Percentiles rank a stretch among this genome's conserved stretches.
These are phyloP conservation scores for Gentiana straminea DNA, from an alignment of 257 asterid genomes.

Conservation along the genomic window DNA sequence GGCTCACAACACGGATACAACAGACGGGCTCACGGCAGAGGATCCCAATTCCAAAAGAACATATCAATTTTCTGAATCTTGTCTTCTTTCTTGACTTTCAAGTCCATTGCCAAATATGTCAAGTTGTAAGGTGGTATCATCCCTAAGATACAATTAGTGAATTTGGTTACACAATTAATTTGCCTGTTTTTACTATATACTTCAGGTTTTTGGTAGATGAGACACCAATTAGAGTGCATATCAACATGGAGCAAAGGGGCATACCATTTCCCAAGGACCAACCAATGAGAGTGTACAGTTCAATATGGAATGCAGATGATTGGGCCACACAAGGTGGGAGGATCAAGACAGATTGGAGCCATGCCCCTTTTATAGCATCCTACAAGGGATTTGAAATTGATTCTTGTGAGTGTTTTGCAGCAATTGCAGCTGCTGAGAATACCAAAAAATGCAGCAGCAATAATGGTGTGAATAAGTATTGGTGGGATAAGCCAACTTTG, in stretches of 20 bases:
- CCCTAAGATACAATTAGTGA: too few relatives aligned
- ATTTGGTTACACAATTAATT: too few relatives aligned
- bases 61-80: too few relatives aligned
- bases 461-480: slow-evolving; percentile 23
- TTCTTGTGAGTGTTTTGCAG: slow-evolving; percentile 47
- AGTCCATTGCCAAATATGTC: too few relatives aligned
- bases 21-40: too few relatives aligned
- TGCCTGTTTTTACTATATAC: too few relatives aligned
- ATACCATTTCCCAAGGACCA: slow-evolving; percentile 79
- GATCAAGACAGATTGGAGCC: slow-evolving; percentile 83
- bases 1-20: too few relatives aligned
- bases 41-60: too few relatives aligned
- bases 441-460: slow-evolving; percentile 36
- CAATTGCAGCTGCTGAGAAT: slow-evolving; percentile 32
- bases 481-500: slow-evolving; percentile 81
- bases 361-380: slow-evolving; percentile 69
- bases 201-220: slow-evolving; percentile 76
- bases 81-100: too few relatives aligned
- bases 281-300: slow-evolving; percentile 80
- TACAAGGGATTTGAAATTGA: slow-evolving; percentile 56
- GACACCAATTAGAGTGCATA: slow-evolving; percentile 68
- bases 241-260: slow-evolving; percentile 66
- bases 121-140: too few relatives aligned
- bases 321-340: slow-evolving; percentile 95
- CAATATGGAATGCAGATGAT: slow-evolving; percentile 90